Conservation (phyloP, 2,329 filamentous ascomycete genomes). For the Ascochyta pisi region DNA sequence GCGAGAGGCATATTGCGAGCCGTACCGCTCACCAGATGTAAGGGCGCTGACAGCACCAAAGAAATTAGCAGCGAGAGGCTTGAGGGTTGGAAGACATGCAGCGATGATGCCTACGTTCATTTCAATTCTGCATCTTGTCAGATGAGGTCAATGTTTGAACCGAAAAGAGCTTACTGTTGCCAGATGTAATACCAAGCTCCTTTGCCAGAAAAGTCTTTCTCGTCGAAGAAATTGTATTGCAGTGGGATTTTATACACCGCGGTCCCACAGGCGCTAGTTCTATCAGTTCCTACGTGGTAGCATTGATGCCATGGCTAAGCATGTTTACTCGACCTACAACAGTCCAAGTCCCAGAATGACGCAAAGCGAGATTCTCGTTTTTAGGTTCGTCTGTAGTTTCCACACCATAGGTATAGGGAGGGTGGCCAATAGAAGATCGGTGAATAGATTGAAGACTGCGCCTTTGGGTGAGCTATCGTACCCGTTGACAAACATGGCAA, state of each 20-base stretch:
- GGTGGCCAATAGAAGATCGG: not conserved
- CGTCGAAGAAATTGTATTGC: not conserved
- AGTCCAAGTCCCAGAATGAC: not conserved
- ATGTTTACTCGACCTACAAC: not conserved
- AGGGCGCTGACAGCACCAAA: not conserved
- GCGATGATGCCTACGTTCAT: constrained; percentile 1
- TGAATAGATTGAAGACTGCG: not conserved
- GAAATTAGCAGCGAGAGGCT: constrained; percentile 1
- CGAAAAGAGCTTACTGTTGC: not conserved
- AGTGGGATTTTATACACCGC: not conserved
- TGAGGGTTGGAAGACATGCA: not conserved
- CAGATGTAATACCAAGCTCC: constrained; percentile 1
- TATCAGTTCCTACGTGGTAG: not conserved
- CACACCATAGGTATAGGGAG: not conserved
- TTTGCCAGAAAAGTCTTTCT: constrained; percentile 3
- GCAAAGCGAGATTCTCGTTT: not conserved
- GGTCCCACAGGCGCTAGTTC: not conserved
- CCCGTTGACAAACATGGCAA: no score
- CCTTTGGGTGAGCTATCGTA: no score
- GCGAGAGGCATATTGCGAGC: not conserved
- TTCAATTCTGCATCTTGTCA: not conserved
- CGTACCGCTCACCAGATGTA: not conserved
- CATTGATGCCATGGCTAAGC: no score
- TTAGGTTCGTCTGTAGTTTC: not conserved
- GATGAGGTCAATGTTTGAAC: no score